These are phyloP conservation scores for Medicago arabica DNA, from an alignment of 306 rosid species.

Conservation along the genomic window DNA sequence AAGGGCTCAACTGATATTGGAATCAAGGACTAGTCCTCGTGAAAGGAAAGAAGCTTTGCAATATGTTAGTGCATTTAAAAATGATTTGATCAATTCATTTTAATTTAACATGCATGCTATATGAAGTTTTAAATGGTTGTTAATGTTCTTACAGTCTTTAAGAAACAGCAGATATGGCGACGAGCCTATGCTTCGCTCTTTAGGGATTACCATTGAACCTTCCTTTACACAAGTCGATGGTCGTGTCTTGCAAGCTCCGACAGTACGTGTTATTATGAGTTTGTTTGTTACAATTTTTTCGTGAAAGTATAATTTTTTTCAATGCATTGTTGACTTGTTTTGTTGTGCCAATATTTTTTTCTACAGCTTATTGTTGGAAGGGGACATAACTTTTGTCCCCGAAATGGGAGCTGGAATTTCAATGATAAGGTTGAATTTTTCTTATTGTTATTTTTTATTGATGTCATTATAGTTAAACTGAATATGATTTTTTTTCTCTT, in stretches of 20 bases:
- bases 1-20: conserved; percentile 52
- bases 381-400: conserved; percentile 29
- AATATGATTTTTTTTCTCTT: neutral
- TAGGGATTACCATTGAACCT: conserved; percentile 43
- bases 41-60: conserved; percentile 44
- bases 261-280: conserved; percentile 34
- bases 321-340: neutral
- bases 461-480: neutral
- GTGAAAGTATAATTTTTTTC: neutral
- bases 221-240: conserved; percentile 43
- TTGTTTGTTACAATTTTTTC: neutral
- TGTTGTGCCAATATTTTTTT: neutral
- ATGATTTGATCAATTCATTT: neutral
- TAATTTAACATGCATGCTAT: neutral
- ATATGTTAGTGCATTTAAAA: conserved; percentile 20
- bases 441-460: no score
- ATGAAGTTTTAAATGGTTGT: conserved; percentile 13
- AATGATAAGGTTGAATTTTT: conserved; percentile 45
- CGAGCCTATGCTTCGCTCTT: conserved; percentile 53
- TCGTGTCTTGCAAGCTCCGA: conserved; percentile 50
- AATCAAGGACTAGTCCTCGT: conserved; percentile 52
- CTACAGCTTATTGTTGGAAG: conserved; percentile 48
- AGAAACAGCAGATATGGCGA: conserved; percentile 42
- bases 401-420: conserved; percentile 56
- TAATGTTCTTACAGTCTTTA: conserved; percentile 47